Evolutionary conservation across 441 rosid genomes (phyloP).

Genomic region (Erodium moschatum): DNA sequence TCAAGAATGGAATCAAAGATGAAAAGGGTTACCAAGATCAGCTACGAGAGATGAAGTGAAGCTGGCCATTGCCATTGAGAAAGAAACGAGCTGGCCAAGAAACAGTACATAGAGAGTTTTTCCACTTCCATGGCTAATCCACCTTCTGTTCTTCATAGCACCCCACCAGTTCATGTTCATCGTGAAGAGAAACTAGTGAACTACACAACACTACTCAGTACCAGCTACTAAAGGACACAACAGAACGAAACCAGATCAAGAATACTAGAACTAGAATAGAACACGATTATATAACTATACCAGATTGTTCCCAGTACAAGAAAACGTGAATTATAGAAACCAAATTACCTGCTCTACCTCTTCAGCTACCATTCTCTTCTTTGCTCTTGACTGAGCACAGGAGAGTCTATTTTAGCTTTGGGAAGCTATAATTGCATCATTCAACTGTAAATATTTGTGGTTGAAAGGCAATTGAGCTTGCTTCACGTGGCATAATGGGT

Average conservation of each 20-base stretch:
- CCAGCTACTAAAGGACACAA: neutral
- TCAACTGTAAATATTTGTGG: neutral
- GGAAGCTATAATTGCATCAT: too few relatives aligned
- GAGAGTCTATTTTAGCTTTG: too few relatives aligned
- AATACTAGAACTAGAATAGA: neutral
- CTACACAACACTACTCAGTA: neutral
- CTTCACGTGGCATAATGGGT: conserved; percentile 1
- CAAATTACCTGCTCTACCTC: conserved; percentile 1
- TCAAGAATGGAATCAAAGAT: neutral
- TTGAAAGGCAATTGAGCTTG: neutral
- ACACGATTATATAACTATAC: neutral
- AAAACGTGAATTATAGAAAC: neutral
- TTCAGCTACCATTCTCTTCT: conserved; percentile 1
- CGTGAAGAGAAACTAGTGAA: neutral
- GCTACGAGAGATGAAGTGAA: conserved; percentile 8
- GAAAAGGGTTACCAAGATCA: conserved; percentile 4
- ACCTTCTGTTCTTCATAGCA: conserved; percentile 2
- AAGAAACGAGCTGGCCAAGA: conserved; percentile 4
- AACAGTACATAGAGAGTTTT: neutral
- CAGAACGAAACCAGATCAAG: neutral
- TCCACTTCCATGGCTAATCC: neutral
- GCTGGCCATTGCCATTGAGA: neutral
- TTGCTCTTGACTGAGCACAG: neutral
- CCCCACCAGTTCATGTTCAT: conserved; percentile 2
- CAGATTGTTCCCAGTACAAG: neutral